A percentile compares a stretch with the other conserved stretches of the same genome.
These are phyloP conservation scores for Plantago major DNA, from an alignment of 257 asterid genomes.

Conservation along the genomic window DNA sequence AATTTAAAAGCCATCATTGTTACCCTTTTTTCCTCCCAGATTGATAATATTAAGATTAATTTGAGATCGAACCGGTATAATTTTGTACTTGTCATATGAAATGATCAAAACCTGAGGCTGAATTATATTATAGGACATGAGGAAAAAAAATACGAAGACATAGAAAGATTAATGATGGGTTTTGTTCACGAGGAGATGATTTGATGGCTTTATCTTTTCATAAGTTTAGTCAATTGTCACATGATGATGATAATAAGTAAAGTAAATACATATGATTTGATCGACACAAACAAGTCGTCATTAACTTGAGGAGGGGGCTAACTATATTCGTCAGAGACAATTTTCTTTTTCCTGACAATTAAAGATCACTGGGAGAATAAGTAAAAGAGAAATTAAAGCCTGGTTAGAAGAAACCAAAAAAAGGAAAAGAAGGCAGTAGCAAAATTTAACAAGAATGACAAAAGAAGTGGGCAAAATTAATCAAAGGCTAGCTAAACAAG, in stretches of 20 bases:
- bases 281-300: constrained; percentile 4
- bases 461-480: background rate
- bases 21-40: too few relatives aligned
- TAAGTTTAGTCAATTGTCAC: background rate
- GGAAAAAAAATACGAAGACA: too few relatives aligned
- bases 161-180: background rate
- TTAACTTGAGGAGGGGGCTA: constrained; percentile 23
- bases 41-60: too few relatives aligned
- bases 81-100: too few relatives aligned
- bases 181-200: constrained; percentile 19
- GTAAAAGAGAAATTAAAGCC: constrained; percentile 8
- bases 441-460: background rate
- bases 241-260: constrained; percentile 16
- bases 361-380: constrained; percentile 11
- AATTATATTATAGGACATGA: too few relatives aligned
- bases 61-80: too few relatives aligned
- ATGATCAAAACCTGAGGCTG: too few relatives aligned
- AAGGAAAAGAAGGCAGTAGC: background rate
- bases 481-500: background rate
- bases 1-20: too few relatives aligned
- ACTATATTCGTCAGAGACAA: constrained; percentile 2
- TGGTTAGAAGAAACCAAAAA: background rate
- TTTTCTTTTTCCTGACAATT: background rate
- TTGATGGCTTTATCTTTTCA: constrained; percentile 9
- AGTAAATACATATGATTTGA: too few relatives aligned